These are phyloP conservation scores for Eucalyptus urophylla DNA, from an alignment of 345 rosid genomes.

Conservation along the genomic window DNA sequence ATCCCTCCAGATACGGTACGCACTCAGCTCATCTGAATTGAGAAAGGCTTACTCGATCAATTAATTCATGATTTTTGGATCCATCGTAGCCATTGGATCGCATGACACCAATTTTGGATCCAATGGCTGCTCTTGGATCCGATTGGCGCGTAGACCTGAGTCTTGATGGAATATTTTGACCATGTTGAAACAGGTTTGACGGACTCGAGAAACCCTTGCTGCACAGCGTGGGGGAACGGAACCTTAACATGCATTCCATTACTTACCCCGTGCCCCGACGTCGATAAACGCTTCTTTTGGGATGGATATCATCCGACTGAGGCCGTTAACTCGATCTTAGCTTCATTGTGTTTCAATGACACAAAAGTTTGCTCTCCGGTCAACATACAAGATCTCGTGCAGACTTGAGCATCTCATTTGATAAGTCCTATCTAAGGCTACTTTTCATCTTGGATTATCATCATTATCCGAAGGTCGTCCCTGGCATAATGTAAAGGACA, in stretches of 20 bases:
- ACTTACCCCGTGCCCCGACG: conserved; percentile 9
- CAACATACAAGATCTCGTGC: conserved; percentile 9
- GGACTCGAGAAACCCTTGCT: conserved; percentile 30
- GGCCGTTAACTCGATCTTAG: conserved; percentile 3
- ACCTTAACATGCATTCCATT: conserved; percentile 26
- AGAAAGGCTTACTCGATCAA: background rate
- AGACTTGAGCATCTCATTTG: background rate
- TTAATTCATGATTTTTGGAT: too few relatives aligned
- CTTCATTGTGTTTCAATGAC: conserved; percentile 12
- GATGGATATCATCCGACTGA: conserved; percentile 36
- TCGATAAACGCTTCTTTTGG: conserved; percentile 17
- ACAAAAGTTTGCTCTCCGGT: conserved; percentile 18
- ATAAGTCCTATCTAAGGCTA: background rate
- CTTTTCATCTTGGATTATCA: background rate
- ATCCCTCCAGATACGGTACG: conserved; percentile 24
- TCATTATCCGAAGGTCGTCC: background rate
- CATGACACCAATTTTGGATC: background rate
- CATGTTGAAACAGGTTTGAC: conserved; percentile 1
- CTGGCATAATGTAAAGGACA: background rate
- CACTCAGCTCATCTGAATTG: background rate
- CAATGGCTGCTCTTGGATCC: background rate
- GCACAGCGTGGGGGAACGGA: conserved; percentile 35
- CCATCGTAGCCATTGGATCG: background rate
- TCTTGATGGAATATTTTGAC: background rate
- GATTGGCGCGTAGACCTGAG: background rate